Base-by-base conservation (phyloP, 768 basidiomycete species). In the Psilocybe subaeruginosa region DNA sequence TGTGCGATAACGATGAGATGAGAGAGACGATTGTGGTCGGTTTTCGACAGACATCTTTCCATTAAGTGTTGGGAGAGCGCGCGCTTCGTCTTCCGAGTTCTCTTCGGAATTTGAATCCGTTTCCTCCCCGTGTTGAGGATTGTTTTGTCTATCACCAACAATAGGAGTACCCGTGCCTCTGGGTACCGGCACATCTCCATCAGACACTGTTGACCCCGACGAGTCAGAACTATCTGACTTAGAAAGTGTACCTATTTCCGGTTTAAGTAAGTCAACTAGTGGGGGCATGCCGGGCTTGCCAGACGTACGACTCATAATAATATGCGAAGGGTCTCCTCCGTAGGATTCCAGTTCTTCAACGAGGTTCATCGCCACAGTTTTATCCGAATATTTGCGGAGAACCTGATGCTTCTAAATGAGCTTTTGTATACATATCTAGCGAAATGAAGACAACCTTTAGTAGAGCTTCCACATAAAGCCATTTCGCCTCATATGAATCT, bases 391-490 rank as follows among this genome's bases (percentile, higher is more conserved):
- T 72, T 87, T 91, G 62, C 87, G 80, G 61, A 95, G 76, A 17
- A 91, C 88, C 93, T 95, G 64, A 51, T 19, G n/a, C 56, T 31
- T 35, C 14, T 35, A 8, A 46, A 39, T 39, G 39, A 50, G 14
- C 46, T 8, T 49, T 39, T 45, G n/a, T 49, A 12, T 12, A 33
- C 29, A 29, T 17, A 35, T 17, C n/a, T n/a, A 39, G 23, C 39
- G 33, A 51, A 14, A 55, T 75, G 30, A 43, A n/a, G 33, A 30
- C 19, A 64, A 91, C 95, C 82, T 92, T 92, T 43, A 96, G 73
- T 47, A 98, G 73, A 8, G 93, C 90, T 57, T 94, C 92, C 2
- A 97, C 93, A 75, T 98, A 98, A 16, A 89, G 73, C 83, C 88
- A 89, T 75, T 94, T 96, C 2, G 96, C 95, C 69, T 96, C 91